Base-by-base conservation (phyloP, 495 filamentous ascomycete species). In the Parachaetomium inaequale region DNA sequence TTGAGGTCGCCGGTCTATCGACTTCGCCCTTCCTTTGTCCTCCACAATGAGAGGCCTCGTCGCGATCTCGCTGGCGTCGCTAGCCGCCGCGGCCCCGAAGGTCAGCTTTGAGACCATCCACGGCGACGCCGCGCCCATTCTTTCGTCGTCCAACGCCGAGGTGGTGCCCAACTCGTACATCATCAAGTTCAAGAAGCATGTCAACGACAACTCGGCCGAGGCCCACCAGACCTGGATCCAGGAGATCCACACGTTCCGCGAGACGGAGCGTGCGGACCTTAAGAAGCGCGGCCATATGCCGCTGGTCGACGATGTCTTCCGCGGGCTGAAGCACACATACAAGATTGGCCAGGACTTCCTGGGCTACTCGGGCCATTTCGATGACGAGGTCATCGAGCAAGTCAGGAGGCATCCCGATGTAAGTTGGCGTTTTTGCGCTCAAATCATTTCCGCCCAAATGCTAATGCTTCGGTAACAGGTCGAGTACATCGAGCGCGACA, bases 381-480 rank as follows among this genome's bases (percentile, higher is more conserved):
- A 95, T 77, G 92, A 97, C 65, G 83, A 87, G 53, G 84, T 88
- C 62, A 93, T 99, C 67, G 93, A 96, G 80, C 84, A 92, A 81
- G 89, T 99, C 75, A 91, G 95, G 70, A 88, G 86, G 68, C 93
- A 98, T 74, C 93, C 95, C 63, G 95, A 98, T 86, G 95, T 99
- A 78, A 94, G 92, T 88, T 32, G 34, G 28, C 29, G 4, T 26
- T 5, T 12, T 49, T 2, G 45, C 36, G 32, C n/a, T n/a, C n/a
- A n/a, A n/a, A n/a, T n/a, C n/a, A n/a, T n/a, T n/a, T n/a, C 26
- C 28, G 46, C 11, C n/a, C 14, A 29, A 19, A 49, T n/a, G 29
- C 70, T 71, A 50, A 72, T 53, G 3, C 2, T 49, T 47, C 7
- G 26, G n/a, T 50, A 14, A 14, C 65, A 99, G 95, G 91, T 99